A percentile compares a stretch with the other conserved stretches of the same genome.
Conservation (phyloP, 2,329 filamentous ascomycete genomes). For the Didymella segeticola region DNA sequence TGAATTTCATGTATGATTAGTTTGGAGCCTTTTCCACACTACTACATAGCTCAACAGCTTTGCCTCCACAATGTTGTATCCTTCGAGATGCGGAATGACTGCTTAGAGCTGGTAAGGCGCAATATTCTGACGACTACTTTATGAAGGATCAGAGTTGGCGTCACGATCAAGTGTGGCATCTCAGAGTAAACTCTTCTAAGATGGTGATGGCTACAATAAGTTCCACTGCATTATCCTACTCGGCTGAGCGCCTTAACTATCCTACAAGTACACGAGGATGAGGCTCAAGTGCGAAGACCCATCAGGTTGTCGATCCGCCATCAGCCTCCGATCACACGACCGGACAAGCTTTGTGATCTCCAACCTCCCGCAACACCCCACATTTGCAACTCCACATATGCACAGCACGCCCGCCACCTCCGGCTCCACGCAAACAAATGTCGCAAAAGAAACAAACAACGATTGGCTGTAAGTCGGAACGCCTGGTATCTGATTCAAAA, state of each 20-base stretch:
- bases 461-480: constrained; percentile 28
- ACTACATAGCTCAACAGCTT: no score
- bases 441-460: constrained; percentile 3
- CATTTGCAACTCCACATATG: background rate
- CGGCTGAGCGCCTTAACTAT: background rate
- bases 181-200: background rate
- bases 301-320: constrained; percentile 2
- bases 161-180: no score
- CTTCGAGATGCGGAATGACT: no score
- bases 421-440: background rate
- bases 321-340: background rate
- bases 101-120: no score
- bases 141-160: no score
- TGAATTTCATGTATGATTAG: no score
- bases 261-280: constrained; percentile 8
- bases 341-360: constrained; percentile 5
- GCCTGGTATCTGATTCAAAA: constrained; percentile 9
- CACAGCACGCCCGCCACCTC: background rate
- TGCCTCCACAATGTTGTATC: no score
- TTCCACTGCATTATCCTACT: background rate
- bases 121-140: no score
- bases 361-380: constrained; percentile 3
- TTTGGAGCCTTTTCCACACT: no score
- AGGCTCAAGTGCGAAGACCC: constrained; percentile 1
- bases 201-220: background rate